Evolutionary conservation across 2,329 filamentous ascomycete genomes (phyloP).

Genomic region (Dactylellina parvicollis): DNA sequence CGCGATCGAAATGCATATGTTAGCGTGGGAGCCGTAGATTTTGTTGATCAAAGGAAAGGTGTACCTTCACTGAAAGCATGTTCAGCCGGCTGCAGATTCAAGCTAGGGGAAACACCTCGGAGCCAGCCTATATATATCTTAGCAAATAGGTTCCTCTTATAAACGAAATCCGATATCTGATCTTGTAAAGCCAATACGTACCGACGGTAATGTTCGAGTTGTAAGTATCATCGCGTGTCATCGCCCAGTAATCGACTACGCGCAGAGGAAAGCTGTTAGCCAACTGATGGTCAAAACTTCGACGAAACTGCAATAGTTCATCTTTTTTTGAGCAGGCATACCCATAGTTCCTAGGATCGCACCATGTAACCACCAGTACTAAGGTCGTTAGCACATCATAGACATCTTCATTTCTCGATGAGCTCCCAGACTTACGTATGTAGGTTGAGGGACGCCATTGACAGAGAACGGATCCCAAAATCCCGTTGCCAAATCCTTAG

Average conservation of each 20-base stretch:
- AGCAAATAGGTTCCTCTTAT: not conserved
- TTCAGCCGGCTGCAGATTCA: constrained; percentile 53
- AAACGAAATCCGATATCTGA: not conserved
- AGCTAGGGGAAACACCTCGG: constrained; percentile 64
- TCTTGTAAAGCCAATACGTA: no score
- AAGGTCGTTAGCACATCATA: not conserved
- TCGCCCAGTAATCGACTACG: constrained; percentile 81
- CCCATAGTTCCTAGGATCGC: constrained; percentile 33
- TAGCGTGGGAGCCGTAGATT: constrained; percentile 7
- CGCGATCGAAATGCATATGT: no score
- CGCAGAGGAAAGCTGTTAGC: not conserved
- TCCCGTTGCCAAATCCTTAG: constrained; percentile 29
- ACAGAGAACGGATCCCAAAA: constrained; percentile 40
- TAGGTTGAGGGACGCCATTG: constrained; percentile 32
- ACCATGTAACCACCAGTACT: constrained; percentile 50
- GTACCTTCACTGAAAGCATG: constrained; percentile 39
- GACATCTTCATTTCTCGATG: not conserved
- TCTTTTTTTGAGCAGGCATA: no score
- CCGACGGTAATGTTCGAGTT: constrained; percentile 74
- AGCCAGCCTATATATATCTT: constrained; percentile 74
- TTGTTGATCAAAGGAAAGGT: not conserved
- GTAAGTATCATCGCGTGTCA: constrained; percentile 77
- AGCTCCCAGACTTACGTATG: constrained; percentile 7
- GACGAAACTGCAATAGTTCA: not conserved
- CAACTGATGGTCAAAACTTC: not conserved